A percentile compares a stretch with the other conserved stretches of the same genome.
phyloP scores from a whole-genome alignment of 495 filamentous ascomycete genomes.

The Lasiosphaeria miniovina region DNA sequence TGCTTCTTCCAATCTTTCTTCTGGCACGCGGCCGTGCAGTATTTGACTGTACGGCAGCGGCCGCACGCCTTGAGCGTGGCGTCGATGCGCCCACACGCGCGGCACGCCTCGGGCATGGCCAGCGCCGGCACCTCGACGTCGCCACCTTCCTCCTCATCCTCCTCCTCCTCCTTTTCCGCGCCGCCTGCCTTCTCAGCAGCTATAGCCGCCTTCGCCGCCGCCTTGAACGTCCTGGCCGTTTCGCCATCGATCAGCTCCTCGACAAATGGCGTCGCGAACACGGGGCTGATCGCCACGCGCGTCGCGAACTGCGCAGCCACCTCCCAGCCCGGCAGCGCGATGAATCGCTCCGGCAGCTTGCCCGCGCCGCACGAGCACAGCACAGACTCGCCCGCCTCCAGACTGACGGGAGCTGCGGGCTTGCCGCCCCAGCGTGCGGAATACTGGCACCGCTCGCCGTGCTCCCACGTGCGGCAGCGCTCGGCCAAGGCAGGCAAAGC shows the following conservation, averaged over 20 bases:
- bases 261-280: conserved; percentile 28
- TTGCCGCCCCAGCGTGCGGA: background rate
- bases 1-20: conserved; percentile 41
- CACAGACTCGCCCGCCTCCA: conserved; percentile 24
- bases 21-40: conserved; percentile 37
- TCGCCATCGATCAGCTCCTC: conserved; percentile 28
- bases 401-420: conserved; percentile 19
- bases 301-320: conserved; percentile 21
- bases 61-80: conserved; percentile 27
- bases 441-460: conserved; percentile 50
- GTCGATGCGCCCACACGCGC: conserved; percentile 27
- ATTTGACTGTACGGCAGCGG: conserved; percentile 29
- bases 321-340: conserved; percentile 34
- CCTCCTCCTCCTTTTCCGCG: conserved; percentile 4
- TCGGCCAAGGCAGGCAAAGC: conserved; percentile 48
- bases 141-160: background rate
- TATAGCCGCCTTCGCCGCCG: background rate
- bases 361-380: conserved; percentile 39
- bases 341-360: conserved; percentile 27
- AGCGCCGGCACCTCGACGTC: background rate
- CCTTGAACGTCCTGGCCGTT: conserved; percentile 5
- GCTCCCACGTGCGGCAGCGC: conserved; percentile 53
- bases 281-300: conserved; percentile 37
- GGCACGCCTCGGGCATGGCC: conserved; percentile 9
- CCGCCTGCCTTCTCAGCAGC: background rate